Evolutionary conservation across 2,329 filamentous ascomycete genomes (phyloP), one percentile per base, ranked within the genome.

Genomic region (Claviceps fusiformis): DNA sequence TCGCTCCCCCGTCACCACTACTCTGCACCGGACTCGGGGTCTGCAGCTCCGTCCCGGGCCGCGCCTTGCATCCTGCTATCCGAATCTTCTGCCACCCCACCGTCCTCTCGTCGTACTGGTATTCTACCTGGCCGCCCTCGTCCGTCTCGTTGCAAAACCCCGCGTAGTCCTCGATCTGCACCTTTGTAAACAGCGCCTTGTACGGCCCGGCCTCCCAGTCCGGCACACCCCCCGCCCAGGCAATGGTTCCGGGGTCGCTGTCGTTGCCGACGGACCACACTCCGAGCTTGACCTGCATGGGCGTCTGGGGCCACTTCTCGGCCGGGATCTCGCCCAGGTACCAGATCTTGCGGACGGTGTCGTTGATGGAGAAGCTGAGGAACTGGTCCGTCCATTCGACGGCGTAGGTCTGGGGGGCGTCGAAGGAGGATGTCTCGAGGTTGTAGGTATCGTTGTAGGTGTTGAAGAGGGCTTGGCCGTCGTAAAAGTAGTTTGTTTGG

Each of bases 401-500:
- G 17, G 77, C 76, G 71, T 88, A 88, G 55, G 78, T 86, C 71
- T 87, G 82, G 62, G 74, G 77, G 31, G 62, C 62, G 52, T 66
- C 55, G 49, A 73, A 68, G 10, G 65, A 60, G 53, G 72, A 69
- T 53, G 67, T 67, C 48, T 61, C 54, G 49, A 83, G 70, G 31
- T 68, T 62, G 64, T 78, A 72, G 45, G 70, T 77, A 50, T 74
- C 71, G 60, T 78, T 74, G 62, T 74, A 77, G 43, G 70, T 71
- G 50, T 74, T 74, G 33, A 71, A 77, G 58, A 81, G 73, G 46
- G 79, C 80, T 65, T 65, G 57, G 55, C 83, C 84, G 71, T 87
- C 85, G 67, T 82, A 81, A 65, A 86, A 87, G 73, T 91, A 95
- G 72, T 95, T 95, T 60, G 80, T 83, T 67, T 92, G 87, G 3